Percentiles rank a stretch among this genome's conserved stretches.
phyloP scores from a whole-genome alignment of 139 green algal species.

The Tetradesmus obliquus region DNA sequence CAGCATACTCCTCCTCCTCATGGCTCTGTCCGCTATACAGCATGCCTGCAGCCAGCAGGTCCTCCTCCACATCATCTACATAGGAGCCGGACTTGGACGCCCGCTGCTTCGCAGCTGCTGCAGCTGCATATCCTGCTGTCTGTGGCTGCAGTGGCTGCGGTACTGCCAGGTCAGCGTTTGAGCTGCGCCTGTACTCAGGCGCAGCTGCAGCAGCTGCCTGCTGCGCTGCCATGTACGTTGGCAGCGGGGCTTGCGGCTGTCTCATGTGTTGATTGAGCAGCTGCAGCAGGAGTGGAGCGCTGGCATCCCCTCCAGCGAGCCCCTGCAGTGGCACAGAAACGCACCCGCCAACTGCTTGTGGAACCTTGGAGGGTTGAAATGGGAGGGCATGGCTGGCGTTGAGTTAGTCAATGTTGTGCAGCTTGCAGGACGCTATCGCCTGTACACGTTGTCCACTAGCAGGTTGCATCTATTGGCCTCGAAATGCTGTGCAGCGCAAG shows the following conservation, averaged over 20 bases:
- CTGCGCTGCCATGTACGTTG: neutral
- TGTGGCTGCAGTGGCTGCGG: neutral
- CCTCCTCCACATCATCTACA: neutral
- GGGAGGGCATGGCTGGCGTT: neutral
- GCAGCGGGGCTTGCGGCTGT: neutral
- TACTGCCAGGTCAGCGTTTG: neutral
- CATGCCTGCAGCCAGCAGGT: neutral
- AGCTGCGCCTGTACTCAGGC: neutral
- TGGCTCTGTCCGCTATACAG: neutral
- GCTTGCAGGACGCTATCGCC: neutral
- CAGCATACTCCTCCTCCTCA: constrained; percentile 24
- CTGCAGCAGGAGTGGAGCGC: constrained; percentile 12
- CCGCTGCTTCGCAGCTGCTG: neutral
- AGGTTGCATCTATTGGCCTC: neutral
- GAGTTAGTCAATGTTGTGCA: neutral
- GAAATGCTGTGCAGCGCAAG: neutral
- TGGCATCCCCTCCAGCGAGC: neutral
- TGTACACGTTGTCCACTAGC: neutral
- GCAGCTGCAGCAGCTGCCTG: neutral
- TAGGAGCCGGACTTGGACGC: neutral
- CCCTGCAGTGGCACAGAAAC: neutral
- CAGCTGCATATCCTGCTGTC: neutral
- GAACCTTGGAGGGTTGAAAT: too few relatives aligned
- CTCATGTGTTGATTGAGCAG: neutral
- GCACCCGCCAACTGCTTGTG: neutral